Evolutionary conservation across 192 early-diverging fungal species (phyloP).

Genomic region (Ambispora gerdemannii): DNA sequence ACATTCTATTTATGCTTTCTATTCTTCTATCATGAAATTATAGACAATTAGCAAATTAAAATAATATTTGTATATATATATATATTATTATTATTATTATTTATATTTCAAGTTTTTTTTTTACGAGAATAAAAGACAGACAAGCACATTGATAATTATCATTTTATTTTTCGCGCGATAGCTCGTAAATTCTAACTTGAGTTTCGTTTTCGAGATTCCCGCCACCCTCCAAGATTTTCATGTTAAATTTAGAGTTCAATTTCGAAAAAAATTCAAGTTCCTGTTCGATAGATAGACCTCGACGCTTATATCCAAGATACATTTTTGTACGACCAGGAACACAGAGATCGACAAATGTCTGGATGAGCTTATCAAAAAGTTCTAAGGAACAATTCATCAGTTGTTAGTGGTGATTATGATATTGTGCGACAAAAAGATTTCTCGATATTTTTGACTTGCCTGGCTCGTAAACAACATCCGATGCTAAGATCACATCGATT

Average conservation of each 20-base stretch:
- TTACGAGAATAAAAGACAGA: too few species aligned
- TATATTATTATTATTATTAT: too few species aligned
- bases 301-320: conserved; percentile 24
- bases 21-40: too few species aligned
- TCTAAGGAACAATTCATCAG: conserved; percentile 15
- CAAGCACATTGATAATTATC: too few species aligned
- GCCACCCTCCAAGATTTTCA: background rate
- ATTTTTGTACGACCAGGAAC: conserved; percentile 11
- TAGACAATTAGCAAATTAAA: too few species aligned
- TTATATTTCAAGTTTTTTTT: too few species aligned
- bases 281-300: conserved; percentile 13
- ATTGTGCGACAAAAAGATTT: background rate
- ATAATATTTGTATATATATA: too few species aligned
- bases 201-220: background rate
- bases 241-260: background rate
- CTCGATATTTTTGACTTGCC: conserved; percentile 5
- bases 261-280: conserved; percentile 13
- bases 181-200: conserved; percentile 16
- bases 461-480: conserved; percentile 29
- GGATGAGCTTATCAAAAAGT: conserved; percentile 17
- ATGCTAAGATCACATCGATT: conserved; percentile 19
- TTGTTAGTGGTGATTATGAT: background rate
- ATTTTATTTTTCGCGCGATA: conserved; percentile 9
- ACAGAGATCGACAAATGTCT: conserved; percentile 21
- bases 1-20: too few species aligned